Conservation (phyloP, 352 stramenopile genomes). For the Globisporangium sylvaticum region DNA sequence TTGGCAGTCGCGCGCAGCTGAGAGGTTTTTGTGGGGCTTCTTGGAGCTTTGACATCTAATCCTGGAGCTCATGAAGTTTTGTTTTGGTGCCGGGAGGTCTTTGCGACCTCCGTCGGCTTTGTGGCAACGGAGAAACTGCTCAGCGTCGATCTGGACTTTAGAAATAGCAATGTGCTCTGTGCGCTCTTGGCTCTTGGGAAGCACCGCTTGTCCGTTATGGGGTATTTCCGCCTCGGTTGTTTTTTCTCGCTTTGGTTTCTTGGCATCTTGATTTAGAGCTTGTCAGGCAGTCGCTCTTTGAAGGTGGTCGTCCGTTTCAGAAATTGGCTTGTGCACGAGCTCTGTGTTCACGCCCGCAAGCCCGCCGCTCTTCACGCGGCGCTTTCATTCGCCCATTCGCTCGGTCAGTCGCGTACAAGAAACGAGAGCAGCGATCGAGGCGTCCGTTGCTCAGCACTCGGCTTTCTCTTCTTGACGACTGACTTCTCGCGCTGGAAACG, state of each 20-base stretch:
- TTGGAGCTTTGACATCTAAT: no score
- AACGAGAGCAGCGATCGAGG: not conserved
- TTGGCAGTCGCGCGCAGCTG: no score
- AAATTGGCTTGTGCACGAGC: not conserved
- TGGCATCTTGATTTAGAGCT: not conserved
- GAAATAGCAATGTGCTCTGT: no score
- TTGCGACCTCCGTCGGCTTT: no score
- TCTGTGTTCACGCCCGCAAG: not conserved
- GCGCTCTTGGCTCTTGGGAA: not conserved
- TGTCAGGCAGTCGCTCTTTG: not conserved
- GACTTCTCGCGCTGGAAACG: not conserved
- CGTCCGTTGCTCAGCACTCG: not conserved
- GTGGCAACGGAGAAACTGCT: no score
- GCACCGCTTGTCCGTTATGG: not conserved
- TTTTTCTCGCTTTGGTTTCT: not conserved
- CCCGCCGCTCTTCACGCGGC: not conserved
- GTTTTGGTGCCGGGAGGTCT: no score
- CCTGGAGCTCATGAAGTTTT: no score
- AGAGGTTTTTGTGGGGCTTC: no score
- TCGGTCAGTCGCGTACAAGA: slow-evolving; percentile 6
- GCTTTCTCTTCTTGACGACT: no score
- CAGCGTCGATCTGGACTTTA: no score
- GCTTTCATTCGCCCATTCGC: slow-evolving; percentile 5
- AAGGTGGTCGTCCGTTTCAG: not conserved
- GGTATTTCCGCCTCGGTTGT: not conserved